A percentile compares a stretch with the other conserved stretches of the same genome.
Evolutionary conservation across 257 asterid genomes (phyloP).

Genomic region (Orobanche coerulescens): DNA sequence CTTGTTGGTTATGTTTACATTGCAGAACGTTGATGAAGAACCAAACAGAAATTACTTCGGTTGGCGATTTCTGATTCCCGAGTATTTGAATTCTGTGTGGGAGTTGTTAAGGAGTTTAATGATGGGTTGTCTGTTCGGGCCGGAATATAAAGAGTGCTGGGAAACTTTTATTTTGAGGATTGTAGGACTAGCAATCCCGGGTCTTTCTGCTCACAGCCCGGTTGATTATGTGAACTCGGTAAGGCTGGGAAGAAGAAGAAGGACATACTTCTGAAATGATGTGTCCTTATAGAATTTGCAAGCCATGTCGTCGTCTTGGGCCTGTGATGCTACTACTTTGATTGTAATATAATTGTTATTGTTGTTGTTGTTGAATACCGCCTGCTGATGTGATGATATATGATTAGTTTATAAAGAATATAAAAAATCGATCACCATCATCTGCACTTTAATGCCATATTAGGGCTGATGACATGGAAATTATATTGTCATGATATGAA

Average conservation of each 20-base stretch:
- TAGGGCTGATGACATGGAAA: too few relatives aligned
- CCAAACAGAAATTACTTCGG: constrained; percentile 82
- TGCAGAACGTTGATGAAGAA: constrained; percentile 68
- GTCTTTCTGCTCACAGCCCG: constrained; percentile 80
- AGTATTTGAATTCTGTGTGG: constrained; percentile 61
- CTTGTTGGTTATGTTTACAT: not conserved
- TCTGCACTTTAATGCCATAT: too few relatives aligned
- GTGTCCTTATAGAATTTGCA: constrained; percentile 27
- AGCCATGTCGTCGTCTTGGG: too few relatives aligned
- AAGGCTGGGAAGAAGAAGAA: constrained; percentile 57
- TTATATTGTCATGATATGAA: too few relatives aligned
- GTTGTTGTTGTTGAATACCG: too few relatives aligned
- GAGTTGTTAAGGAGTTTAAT: constrained; percentile 63
- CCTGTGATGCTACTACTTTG: too few relatives aligned
- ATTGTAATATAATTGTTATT: too few relatives aligned
- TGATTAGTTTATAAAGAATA: too few relatives aligned
- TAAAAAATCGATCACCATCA: too few relatives aligned
- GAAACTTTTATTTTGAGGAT: constrained; percentile 53
- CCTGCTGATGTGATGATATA: too few relatives aligned
- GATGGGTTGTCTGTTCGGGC: constrained; percentile 38
- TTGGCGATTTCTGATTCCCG: constrained; percentile 50
- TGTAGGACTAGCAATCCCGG: constrained; percentile 65
- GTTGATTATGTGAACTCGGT: constrained; percentile 75
- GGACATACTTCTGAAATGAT: constrained; percentile 27
- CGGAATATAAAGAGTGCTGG: constrained; percentile 68